Percentiles rank a stretch among this genome's conserved stretches.
Evolutionary conservation across 2,329 filamentous ascomycete species (phyloP).

Genomic region (Trichoderma arundinaceum): DNA sequence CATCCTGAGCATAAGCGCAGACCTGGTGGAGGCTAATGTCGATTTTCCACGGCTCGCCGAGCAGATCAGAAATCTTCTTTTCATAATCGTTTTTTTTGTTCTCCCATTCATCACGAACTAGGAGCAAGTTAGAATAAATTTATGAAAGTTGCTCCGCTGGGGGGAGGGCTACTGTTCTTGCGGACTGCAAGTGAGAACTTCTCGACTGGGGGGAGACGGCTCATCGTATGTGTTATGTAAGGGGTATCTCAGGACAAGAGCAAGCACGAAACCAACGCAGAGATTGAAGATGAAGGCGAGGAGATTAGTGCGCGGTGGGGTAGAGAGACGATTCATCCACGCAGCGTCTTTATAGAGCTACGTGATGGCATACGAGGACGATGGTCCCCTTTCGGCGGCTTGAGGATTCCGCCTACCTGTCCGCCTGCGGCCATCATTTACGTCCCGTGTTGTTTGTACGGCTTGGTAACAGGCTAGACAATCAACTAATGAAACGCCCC

Average conservation of each 20-base stretch:
- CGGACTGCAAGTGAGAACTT: constrained; percentile 58
- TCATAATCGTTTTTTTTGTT: constrained; percentile 53
- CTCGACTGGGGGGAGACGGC: constrained; percentile 51
- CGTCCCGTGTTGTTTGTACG: background rate
- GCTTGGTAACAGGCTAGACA: background rate
- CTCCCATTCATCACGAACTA: constrained; percentile 61
- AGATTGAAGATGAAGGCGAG: background rate
- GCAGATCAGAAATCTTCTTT: constrained; percentile 50
- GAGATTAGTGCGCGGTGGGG: background rate
- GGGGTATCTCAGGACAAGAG: too few species aligned
- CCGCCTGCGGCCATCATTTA: background rate
- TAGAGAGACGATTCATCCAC: background rate
- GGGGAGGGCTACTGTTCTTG: constrained; percentile 50
- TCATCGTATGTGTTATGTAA: constrained; percentile 33
- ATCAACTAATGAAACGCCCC: background rate
- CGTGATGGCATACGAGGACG: background rate
- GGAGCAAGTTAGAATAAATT: constrained; percentile 41
- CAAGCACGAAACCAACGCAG: background rate
- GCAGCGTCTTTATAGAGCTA: background rate
- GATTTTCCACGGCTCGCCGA: constrained; percentile 57
- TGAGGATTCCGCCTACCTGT: background rate
- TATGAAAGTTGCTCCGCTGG: too few species aligned
- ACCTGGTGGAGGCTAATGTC: constrained; percentile 55
- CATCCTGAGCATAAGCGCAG: constrained; percentile 53
- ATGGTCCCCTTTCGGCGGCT: background rate